phyloP scores from a whole-genome alignment of 371 early-diverging fungal species.

The Dinochytrium kinnereticum region DNA sequence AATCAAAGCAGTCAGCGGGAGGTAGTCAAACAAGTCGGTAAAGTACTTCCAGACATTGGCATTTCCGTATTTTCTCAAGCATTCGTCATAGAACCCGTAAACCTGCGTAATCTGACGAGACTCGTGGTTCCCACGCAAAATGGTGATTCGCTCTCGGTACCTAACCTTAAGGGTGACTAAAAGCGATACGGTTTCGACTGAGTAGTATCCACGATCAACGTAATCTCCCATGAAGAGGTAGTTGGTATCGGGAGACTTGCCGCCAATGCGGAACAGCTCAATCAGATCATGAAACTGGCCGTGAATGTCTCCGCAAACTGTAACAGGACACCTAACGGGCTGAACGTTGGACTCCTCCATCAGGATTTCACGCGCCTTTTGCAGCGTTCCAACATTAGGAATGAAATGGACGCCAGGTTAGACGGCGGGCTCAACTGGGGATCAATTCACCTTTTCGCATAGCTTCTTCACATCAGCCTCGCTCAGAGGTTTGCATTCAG shows the following conservation, averaged over 20 bases:
- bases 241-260: conserved; percentile 97
- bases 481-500: conserved; percentile 80
- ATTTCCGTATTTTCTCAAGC: conserved; percentile 97
- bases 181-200: conserved; percentile 97
- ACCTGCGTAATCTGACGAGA: conserved; percentile 97
- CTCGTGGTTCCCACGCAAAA: conserved; percentile 99
- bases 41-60: conserved; percentile 99
- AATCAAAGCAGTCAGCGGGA: conserved; percentile 97
- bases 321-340: conserved; percentile 94
- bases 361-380: conserved; percentile 92
- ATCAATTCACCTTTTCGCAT: conserved; percentile 85
- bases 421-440: neutral
- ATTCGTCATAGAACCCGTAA: conserved; percentile 99
- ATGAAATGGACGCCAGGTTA: neutral
- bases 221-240: conserved; percentile 99
- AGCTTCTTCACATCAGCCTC: conserved; percentile 85
- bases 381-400: neutral
- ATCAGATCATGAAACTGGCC: conserved; percentile 99
- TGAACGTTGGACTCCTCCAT: conserved; percentile 96
- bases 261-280: conserved; percentile 98
- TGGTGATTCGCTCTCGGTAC: conserved; percentile 93
- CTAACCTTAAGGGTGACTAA: conserved; percentile 96
- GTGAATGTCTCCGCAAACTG: conserved; percentile 99
- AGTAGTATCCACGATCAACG: conserved; percentile 99
- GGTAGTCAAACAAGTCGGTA: conserved; percentile 98